Conservation (phyloP, 2,329 filamentous ascomycete genomes). For the Microsporum audouinii region DNA sequence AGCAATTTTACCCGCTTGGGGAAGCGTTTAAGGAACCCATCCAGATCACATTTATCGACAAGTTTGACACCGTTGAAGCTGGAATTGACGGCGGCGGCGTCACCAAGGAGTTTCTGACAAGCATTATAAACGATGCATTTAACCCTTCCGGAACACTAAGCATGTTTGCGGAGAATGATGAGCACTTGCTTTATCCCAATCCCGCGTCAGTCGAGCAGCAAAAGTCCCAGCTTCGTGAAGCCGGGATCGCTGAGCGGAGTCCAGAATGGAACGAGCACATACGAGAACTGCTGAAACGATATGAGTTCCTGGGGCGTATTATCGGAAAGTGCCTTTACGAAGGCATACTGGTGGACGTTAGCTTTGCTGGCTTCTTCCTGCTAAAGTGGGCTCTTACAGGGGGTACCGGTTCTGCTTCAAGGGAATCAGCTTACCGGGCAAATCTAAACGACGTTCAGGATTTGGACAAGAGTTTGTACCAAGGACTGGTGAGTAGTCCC, state of each 20-base stretch:
- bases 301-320: slow-evolving; percentile 84
- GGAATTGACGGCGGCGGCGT: slow-evolving; percentile 96
- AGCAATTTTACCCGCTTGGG: slow-evolving; percentile 68
- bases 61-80: slow-evolving; percentile 75
- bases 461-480: slow-evolving; percentile 80
- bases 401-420: slow-evolving; percentile 49
- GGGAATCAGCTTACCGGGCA: slow-evolving; percentile 67
- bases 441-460: slow-evolving; percentile 90
- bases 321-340: slow-evolving; percentile 97
- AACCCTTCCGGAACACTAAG: slow-evolving; percentile 44
- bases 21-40: slow-evolving; percentile 87
- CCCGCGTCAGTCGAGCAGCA: slow-evolving; percentile 62
- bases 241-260: slow-evolving; percentile 43
- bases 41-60: slow-evolving; percentile 89
- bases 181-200: slow-evolving; percentile 81
- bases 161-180: slow-evolving; percentile 73
- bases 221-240: slow-evolving; percentile 45
- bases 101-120: slow-evolving; percentile 91
- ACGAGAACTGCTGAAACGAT: slow-evolving; percentile 55
- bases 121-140: slow-evolving; percentile 77
- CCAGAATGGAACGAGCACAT: slow-evolving; percentile 48
- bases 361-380: slow-evolving; percentile 90
- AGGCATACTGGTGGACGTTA: slow-evolving; percentile 84
- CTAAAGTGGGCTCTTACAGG: slow-evolving; percentile 83
- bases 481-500: slow-evolving; percentile 52